Conservation (phyloP, 352 stramenopile species). For the Peronospora tabacina region DNA sequence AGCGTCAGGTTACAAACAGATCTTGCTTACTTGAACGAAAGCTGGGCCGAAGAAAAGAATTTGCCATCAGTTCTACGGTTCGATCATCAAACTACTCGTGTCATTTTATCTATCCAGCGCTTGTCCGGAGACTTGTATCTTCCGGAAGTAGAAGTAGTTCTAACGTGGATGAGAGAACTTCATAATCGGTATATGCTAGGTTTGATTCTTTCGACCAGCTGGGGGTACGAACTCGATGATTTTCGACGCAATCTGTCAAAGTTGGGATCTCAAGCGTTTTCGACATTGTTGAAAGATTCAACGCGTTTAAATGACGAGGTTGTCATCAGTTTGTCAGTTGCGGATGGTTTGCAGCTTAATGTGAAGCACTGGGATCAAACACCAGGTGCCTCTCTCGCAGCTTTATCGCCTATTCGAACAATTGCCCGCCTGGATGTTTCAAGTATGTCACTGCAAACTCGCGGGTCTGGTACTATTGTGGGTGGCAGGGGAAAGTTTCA, state of each 20-base stretch:
- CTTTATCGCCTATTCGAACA: constrained; percentile 12
- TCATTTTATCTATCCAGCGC: constrained; percentile 25
- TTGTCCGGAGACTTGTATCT: constrained; percentile 39
- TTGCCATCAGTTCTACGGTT: constrained; percentile 16
- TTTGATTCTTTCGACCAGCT: constrained; percentile 58
- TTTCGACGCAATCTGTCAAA: constrained; percentile 52
- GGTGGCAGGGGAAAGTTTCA: constrained; percentile 18
- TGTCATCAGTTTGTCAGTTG: constrained; percentile 20
- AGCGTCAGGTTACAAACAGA: constrained; percentile 36
- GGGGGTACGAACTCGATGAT: constrained; percentile 46
- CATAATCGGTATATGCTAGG: constrained; percentile 46
- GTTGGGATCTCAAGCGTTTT: constrained; percentile 32
- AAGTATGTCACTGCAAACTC: constrained; percentile 28
- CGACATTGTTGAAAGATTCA: constrained; percentile 21
- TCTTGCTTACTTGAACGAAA: constrained; percentile 30
- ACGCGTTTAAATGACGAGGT: constrained; percentile 25
- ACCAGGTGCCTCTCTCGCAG: constrained; percentile 9
- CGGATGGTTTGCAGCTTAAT: constrained; percentile 33
- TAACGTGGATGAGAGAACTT: constrained; percentile 35
- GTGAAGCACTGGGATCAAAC: constrained; percentile 36
- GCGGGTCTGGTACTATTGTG: constrained; percentile 10
- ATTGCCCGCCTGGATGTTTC: constrained; percentile 31
- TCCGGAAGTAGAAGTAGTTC: constrained; percentile 32
- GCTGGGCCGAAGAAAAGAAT: constrained; percentile 3
- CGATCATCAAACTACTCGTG: constrained; percentile 16